Evolutionary conservation across 1,284 basidiomycete species (phyloP), one percentile per base, ranked within the genome.

Genomic region (Ustilago hordei): DNA sequence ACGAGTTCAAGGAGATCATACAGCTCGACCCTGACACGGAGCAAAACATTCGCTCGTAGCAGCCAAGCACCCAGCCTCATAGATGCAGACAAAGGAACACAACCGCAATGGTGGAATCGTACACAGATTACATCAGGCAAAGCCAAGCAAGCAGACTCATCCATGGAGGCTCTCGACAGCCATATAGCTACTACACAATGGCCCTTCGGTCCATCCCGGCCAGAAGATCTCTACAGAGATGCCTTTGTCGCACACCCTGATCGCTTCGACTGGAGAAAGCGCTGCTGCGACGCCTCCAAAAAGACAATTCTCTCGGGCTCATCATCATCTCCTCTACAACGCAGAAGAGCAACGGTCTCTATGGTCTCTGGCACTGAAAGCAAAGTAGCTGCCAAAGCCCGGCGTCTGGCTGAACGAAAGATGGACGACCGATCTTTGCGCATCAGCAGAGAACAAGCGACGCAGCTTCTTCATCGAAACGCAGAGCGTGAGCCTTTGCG

Each of bases 211-310:
- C 57, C 67, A 12, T 65, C 70, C n/a, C 67, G 63, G 13, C 60
- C 69, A 13, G 43, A 73, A 23, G 69, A 77, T 9, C 59, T 77
- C 32, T 77, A 72, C 45, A 64, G 75, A 53, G 75, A 77, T 41
- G 60, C 75, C 28, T 77, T 73, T n/a, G 45, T 77, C 4, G 69
- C 64, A 1, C 66, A 73, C 39, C 75, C 75, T 4, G 70, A 73
- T 36, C 75, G 75, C 8, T 77, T 67, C 59, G 70, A 77, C 55
- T 77, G 75, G 75, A 69, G 75, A 31, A 68, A 61, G 32, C 56
- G 72, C 11, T 64, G 66, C 35, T 54, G 56, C 9, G 39, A 45
- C 7, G 28, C 35, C 12, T 11, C 32, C 1, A 47, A 35, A 53
- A 5, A 5, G 4, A 6, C 48, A 36, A n/a, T 17, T 4, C 54